A percentile compares a stretch with the other conserved stretches of the same genome.
These are phyloP conservation scores for Verticillium dahliae DNA, from an alignment of 2,329 filamentous ascomycete genomes.

Conservation along the genomic window DNA sequence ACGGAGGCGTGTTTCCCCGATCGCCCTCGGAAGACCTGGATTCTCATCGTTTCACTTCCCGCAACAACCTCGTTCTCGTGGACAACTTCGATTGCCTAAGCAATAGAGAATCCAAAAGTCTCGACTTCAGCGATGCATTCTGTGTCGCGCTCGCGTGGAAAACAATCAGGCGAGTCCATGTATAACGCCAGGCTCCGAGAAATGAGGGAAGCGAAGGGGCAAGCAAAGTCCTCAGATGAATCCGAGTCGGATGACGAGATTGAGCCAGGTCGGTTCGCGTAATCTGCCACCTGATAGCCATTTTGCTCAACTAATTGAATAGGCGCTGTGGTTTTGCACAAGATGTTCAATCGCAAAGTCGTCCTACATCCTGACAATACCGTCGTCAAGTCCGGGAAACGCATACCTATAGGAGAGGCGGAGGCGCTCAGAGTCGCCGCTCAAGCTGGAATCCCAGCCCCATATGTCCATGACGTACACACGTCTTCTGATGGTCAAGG, in stretches of 20 bases:
- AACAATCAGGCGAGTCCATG: slow-evolving; percentile 8
- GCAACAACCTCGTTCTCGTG: background rate
- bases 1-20: too few species aligned
- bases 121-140: slow-evolving; percentile 5
- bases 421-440: slow-evolving; percentile 16
- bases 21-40: too few species aligned
- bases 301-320: slow-evolving; percentile 2
- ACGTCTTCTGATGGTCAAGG: slow-evolving; percentile 11
- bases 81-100: background rate
- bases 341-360: slow-evolving; percentile 15
- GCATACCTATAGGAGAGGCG: slow-evolving; percentile 15
- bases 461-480: slow-evolving; percentile 11
- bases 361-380: slow-evolving; percentile 14
- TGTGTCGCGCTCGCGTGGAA: slow-evolving; percentile 12
- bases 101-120: background rate
- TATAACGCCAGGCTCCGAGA: slow-evolving; percentile 10
- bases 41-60: background rate
- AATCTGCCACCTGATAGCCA: background rate
- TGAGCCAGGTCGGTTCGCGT: slow-evolving; percentile 13
- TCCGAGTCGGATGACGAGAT: slow-evolving; percentile 15
- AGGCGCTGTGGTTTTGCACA: slow-evolving; percentile 14
- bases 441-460: slow-evolving; percentile 14
- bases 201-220: slow-evolving; percentile 11
- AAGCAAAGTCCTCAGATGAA: slow-evolving; percentile 15
- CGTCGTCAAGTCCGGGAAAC: slow-evolving; percentile 18